These are phyloP conservation scores for Cladosporium sp. DNA, from an alignment of 2,329 filamentous ascomycete genomes.

Conservation along the genomic window DNA sequence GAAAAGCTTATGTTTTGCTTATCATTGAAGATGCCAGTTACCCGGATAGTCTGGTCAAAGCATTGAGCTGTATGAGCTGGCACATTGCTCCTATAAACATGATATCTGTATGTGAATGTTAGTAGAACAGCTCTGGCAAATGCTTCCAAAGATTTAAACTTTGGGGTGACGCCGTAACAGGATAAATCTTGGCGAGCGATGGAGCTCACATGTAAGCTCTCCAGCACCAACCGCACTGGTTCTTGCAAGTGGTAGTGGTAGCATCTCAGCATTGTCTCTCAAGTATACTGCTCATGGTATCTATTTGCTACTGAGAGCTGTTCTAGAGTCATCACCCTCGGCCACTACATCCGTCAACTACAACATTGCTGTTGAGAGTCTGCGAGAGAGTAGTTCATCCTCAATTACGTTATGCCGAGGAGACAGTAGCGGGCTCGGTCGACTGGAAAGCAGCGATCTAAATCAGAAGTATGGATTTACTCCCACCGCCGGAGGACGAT, in stretches of 20 bases:
- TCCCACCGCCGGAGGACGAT: background rate
- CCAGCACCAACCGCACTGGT: background rate
- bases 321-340: background rate
- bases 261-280: background rate
- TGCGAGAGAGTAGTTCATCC: background rate
- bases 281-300: no score
- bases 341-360: no score
- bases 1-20: conserved; percentile 5
- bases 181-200: background rate
- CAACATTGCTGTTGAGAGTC: background rate
- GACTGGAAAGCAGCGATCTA: background rate
- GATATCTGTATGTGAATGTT: background rate
- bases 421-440: background rate
- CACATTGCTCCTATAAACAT: background rate
- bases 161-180: background rate
- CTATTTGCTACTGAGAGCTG: no score
- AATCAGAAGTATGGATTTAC: background rate
- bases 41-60: no score
- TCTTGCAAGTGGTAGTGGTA: background rate
- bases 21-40: background rate
- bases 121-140: background rate
- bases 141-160: background rate
- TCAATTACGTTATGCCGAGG: background rate
- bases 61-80: no score
- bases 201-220: background rate